A percentile compares a stretch with the other conserved stretches of the same genome.
Conservation (phyloP, 768 basidiomycete species). For the Phylloporus sp. region DNA sequence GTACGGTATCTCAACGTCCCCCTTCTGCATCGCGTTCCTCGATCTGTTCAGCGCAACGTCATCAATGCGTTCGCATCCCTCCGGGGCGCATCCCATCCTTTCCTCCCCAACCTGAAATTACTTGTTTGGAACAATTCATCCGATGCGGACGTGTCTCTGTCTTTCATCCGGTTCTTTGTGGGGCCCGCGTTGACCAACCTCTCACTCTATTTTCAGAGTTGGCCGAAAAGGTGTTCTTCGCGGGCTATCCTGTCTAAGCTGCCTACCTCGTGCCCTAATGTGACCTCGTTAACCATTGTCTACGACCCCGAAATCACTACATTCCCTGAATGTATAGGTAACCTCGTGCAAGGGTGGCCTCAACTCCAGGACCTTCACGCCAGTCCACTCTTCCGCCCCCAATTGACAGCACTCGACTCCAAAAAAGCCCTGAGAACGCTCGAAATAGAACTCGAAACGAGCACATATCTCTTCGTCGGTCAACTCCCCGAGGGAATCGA, state of each 20-base stretch:
- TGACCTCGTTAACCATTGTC: constrained; percentile 22
- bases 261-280: constrained; percentile 21
- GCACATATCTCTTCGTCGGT: constrained; percentile 16
- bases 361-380: constrained; percentile 13
- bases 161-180: constrained; percentile 23
- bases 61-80: constrained; percentile 14
- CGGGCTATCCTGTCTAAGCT: constrained; percentile 18
- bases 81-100: constrained; percentile 10
- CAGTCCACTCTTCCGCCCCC: constrained; percentile 19
- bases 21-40: constrained; percentile 16
- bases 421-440: constrained; percentile 15
- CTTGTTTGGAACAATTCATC: constrained; percentile 24
- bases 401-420: constrained; percentile 18
- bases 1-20: constrained; percentile 22
- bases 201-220: constrained; percentile 22
- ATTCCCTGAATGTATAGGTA: constrained; percentile 26
- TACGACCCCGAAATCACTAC: no score
- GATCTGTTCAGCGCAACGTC: constrained; percentile 14
- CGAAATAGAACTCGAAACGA: constrained; percentile 25
- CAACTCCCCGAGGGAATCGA: constrained; percentile 14
- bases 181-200: constrained; percentile 17
- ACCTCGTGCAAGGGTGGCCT: constrained; percentile 20
- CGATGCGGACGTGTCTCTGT: constrained; percentile 23
- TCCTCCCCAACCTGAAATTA: constrained; percentile 25
- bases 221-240: constrained; percentile 20